These are phyloP conservation scores for Xylaria curta DNA, from an alignment of 495 filamentous ascomycete species.

Conservation along the genomic window DNA sequence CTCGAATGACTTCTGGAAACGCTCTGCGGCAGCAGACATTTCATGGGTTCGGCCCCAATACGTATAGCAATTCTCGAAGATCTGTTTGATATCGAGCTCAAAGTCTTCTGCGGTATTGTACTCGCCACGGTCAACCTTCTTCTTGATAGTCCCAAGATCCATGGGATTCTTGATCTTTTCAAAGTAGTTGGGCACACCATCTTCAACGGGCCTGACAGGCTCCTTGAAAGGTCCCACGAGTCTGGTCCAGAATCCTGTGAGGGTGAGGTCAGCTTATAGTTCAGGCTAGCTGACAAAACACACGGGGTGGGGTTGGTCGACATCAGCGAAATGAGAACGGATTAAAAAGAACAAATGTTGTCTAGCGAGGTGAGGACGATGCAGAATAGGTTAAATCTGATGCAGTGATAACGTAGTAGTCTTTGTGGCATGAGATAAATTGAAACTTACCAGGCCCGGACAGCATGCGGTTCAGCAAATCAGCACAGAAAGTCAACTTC, in stretches of 20 bases:
- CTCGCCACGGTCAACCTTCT: conserved; percentile 52
- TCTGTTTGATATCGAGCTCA: conserved; percentile 54
- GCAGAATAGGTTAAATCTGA: not conserved
- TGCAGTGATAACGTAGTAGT: not conserved
- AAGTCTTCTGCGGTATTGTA: conserved; percentile 53
- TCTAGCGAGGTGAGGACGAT: not conserved
- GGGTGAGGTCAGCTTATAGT: conserved; percentile 19
- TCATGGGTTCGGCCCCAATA: conserved; percentile 51
- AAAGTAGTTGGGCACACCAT: conserved; percentile 57
- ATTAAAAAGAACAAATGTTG: not conserved
- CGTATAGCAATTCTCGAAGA: conserved; percentile 56
- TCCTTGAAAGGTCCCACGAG: conserved; percentile 59
- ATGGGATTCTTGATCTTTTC: conserved; percentile 54
- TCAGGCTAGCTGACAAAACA: not conserved
- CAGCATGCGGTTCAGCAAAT: conserved; percentile 59
- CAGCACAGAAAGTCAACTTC: conserved; percentile 58
- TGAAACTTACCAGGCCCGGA: conserved; percentile 55
- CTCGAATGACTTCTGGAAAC: conserved; percentile 57
- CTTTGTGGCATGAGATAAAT: not conserved
- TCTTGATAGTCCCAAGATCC: conserved; percentile 57
- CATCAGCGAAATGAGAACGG: not conserved
- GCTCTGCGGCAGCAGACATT: conserved; percentile 54
- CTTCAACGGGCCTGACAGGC: conserved; percentile 50
- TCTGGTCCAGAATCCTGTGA: conserved; percentile 62
- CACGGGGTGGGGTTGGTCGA: not conserved